Evolutionary conservation across 805 yeast genomes (phyloP), one percentile per base, ranked within the genome.

Genomic region (Cyberlindnera xishuangbannaensis): DNA sequence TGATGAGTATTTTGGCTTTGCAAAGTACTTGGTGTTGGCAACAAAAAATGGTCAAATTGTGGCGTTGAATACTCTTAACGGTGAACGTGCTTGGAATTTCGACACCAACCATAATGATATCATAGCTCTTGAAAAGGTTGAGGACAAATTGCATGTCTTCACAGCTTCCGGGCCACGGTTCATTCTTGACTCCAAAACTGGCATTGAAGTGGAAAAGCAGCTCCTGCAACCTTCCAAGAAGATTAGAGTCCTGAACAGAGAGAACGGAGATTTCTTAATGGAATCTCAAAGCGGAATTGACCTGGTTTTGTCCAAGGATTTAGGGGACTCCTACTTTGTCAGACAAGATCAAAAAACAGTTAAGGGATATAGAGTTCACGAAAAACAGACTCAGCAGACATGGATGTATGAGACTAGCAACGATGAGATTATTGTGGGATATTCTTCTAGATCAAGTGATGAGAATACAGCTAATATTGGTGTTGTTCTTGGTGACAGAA

Each of bases 401-500:
- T 72, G 75, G 73, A 48, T 43, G 13, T 59, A 59, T 30, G 37
- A 43, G 10, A 39, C 59, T 3, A 30, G 43, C 2, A 37, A 35
- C 1, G 47, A 52, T 23, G 74, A 65, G 39, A 39, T 50, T n/a
- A 54, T 77, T 23, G 48, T 68, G 3, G 62, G 67, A 0, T 53
- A 62, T 20, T 60, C 66, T 0, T 26, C 54, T 3, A 65, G 74
- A 36, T 62, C 62, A 28, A 58, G 60, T 3, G 54, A 52, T 11
- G 70, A 63, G 14, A 46, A 53, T 10, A 61, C 69, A 5, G 76
- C 80, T 0, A 78, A 80, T 11, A 53, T 79, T 30, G 97, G 95
- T 7, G 67, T 73, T 17, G 73, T 82, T 1, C 59, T 83, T 18
- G 78, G 80, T 15, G 78, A 82, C 45, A 71, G 85, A 51, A 65